These are phyloP conservation scores for Leishmania mexicana DNA, from an alignment of 208 protist species.

Conservation along the genomic window DNA sequence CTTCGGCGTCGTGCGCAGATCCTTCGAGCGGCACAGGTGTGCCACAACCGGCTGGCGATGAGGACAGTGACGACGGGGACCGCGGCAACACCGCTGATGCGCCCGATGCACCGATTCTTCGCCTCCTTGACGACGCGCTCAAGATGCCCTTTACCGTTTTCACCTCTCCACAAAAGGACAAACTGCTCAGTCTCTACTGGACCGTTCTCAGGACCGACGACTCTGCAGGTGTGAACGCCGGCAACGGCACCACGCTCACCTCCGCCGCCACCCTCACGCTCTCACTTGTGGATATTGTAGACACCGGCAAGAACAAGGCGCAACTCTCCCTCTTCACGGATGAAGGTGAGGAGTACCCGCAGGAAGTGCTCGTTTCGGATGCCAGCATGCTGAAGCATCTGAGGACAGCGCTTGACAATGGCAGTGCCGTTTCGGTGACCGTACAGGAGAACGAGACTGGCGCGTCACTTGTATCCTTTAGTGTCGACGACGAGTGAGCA, in stretches of 20 bases:
- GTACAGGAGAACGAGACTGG: conserved; percentile 24
- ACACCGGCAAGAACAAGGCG: conserved; percentile 6
- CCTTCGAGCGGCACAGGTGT: not conserved
- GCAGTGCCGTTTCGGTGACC: conserved; percentile 20
- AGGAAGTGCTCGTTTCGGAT: conserved; percentile 26
- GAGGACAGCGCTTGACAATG: conserved; percentile 16
- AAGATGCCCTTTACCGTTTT: conserved; percentile 69
- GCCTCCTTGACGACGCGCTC: conserved; percentile 52
- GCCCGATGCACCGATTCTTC: conserved; percentile 32
- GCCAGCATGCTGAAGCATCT: conserved; percentile 12
- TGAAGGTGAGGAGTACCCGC: conserved; percentile 34
- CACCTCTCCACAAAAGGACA: conserved; percentile 50
- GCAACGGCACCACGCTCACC: not conserved
- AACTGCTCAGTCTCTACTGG: conserved; percentile 45
- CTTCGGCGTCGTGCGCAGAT: not conserved
- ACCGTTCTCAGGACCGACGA: conserved; percentile 32
- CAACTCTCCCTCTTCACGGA: conserved; percentile 28
- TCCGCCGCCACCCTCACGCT: conserved; percentile 1
- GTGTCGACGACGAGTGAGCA: conserved; percentile 20
- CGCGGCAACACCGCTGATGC: conserved; percentile 5
- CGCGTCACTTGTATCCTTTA: conserved; percentile 24
- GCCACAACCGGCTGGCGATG: not conserved
- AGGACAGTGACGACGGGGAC: conserved; percentile 1
- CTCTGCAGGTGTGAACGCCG: not conserved
- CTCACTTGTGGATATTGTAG: conserved; percentile 38